Percentiles rank a stretch among this genome's conserved stretches.
Evolutionary conservation across 371 early-diverging fungal genomes (phyloP).

Genomic region (Mucor circinelloides): DNA sequence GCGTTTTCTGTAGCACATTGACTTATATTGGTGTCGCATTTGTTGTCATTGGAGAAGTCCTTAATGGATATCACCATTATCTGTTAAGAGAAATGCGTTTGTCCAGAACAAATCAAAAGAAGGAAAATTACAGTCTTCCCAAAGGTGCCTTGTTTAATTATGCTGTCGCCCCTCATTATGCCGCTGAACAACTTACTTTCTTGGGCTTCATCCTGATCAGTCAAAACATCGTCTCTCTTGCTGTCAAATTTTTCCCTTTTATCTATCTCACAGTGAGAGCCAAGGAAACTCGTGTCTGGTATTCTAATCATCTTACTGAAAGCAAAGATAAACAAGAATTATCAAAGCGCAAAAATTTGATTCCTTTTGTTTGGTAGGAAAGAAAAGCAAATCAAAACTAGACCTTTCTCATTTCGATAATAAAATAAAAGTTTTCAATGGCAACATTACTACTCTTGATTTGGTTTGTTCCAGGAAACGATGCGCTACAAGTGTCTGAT

Average conservation of each 20-base stretch:
- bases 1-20: not conserved
- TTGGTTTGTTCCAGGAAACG: too few species aligned
- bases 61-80: constrained; percentile 17
- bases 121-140: constrained; percentile 17
- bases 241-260: constrained; percentile 27
- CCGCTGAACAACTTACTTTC: constrained; percentile 26
- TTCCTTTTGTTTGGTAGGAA: constrained; percentile 27
- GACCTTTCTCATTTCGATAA: too few species aligned
- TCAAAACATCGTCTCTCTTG: constrained; percentile 27
- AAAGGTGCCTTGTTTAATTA: constrained; percentile 28
- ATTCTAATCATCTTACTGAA: constrained; percentile 8
- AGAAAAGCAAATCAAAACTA: too few species aligned
- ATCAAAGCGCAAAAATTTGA: constrained; percentile 14
- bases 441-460: too few species aligned
- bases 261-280: constrained; percentile 32
- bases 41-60: constrained; percentile 6
- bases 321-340: constrained; percentile 7
- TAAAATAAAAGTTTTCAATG: too few species aligned
- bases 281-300: constrained; percentile 27
- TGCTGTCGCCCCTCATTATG: constrained; percentile 28
- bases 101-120: not conserved
- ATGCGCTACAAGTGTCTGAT: too few species aligned
- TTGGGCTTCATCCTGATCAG: constrained; percentile 26
- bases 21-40: not conserved
- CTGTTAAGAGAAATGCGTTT: constrained; percentile 13